These are phyloP conservation scores for Fomitopsis pinicola DNA, from an alignment of 1,284 basidiomycete genomes.

Conservation along the genomic window DNA sequence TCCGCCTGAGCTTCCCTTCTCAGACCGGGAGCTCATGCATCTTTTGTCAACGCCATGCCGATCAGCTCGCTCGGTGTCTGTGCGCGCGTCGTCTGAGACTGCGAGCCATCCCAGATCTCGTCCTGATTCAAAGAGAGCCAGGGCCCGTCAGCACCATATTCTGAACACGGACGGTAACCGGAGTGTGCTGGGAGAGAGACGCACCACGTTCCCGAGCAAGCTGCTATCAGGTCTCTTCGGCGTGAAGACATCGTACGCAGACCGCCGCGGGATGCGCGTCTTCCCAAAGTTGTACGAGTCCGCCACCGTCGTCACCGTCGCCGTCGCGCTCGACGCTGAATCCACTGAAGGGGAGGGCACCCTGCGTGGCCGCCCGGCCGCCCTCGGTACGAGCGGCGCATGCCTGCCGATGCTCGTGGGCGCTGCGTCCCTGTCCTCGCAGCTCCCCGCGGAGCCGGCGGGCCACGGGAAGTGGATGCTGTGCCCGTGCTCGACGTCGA, in stretches of 20 bases:
- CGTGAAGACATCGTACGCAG: background rate
- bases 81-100: background rate
- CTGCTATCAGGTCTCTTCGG: background rate
- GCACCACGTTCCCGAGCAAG: background rate
- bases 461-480: background rate
- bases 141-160: too few species aligned
- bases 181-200: background rate
- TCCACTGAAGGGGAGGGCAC: background rate
- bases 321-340: too few species aligned
- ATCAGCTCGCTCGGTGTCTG: background rate
- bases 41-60: background rate
- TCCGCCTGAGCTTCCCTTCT: background rate
- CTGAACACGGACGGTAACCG: background rate
- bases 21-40: background rate
- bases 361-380: background rate
- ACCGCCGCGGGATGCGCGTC: background rate
- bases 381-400: background rate
- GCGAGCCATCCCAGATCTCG: background rate
- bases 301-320: background rate
- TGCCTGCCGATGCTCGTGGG: background rate
- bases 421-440: background rate
- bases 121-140: background rate
- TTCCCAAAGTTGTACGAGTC: background rate
- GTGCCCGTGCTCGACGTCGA: background rate
- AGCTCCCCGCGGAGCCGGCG: background rate